Evolutionary conservation across 345 rosid genomes (phyloP), one percentile per base, ranked within the genome.

Genomic region (Anastatica hierochuntica): DNA sequence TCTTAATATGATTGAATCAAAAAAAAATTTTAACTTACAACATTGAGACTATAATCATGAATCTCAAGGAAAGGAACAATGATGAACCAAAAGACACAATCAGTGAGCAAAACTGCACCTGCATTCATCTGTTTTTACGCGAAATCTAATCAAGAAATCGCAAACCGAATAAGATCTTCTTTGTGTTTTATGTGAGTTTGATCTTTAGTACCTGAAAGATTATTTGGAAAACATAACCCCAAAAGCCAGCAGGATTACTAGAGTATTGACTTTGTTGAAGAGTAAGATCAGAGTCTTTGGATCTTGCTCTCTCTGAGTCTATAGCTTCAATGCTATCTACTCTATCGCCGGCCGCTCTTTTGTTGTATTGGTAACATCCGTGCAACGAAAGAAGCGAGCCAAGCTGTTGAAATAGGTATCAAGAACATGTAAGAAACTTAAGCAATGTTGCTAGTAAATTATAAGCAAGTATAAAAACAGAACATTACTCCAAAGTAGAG

Each of bases 81-180:
- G 62, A 88, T 72, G 77, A 94, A 74, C 97, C 99, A 94, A 56
- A 94, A 94, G 57, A 88, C 87, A 58, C 76, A 79, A 62, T 94
- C 99, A 5, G 99, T 94, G 36, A 94, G 83, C 79, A 94, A 44
- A 53, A 94, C 99, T 23, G 97, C 94, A n/a, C 99, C 97, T 14
- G 97, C 99, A 77, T 76, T 88, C 76, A 88, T 81, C 99, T 94
- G 82, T 53, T 62, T 62, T 38, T 27, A 43, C 42, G 34, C 40
- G 6, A 47, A 13, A 26, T 21, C n/a, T 19, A 53, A 53, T 64
- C 44, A 48, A 39, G 7, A 58, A 45, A 13, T 43, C 70, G 11
- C 50, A 4, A 43, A 12, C 16, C 0, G 9, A 64, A 24, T 3
- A 24, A 24, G 5, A 24, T 24, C 0, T 24, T 24, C 3, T 7